Evolutionary conservation across 1,284 basidiomycete genomes (phyloP), one percentile per base, ranked within the genome.

Genomic region (Tilletiaria anomala): DNA sequence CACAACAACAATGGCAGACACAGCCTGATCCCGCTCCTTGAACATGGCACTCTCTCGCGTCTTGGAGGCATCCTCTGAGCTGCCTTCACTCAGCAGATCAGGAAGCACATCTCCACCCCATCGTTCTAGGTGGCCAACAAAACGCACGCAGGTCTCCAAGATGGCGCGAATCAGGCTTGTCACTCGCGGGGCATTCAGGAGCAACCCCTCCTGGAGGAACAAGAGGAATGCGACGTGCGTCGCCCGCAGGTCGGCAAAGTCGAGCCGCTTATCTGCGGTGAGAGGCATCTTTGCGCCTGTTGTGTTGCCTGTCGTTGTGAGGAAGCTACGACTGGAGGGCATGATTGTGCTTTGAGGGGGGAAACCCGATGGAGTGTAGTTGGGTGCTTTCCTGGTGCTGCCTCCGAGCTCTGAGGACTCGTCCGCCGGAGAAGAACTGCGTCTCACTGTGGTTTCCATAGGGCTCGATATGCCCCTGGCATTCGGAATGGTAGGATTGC

Each of bases 61-160:
- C 31, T 18, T 16, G 32, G 15, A 11, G 6, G 12, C 73, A 14
- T 69, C 71, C 3, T 70, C 75, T 81, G 61, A 56, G 79, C 82
- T 18, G 8, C 81, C 82, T 55, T 86, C 84, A 48, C 78, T 78
- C 31, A 88, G 68, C 32, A 88, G 70, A 0, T 80, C 82, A 8
- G 86, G 86, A 1, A 89, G 70, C 3, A 89, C 77, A 58, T 89
- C 84, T 0, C 84, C 86, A n/a, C 83, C 83, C 86, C 86, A 91
- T 36, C 84, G 71, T 67, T 88, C 85, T 0, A 88, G 76, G 45
- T 83, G 76, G 6, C 78, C 80, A 56, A 44, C 48, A 23, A 91
- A 85, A 6, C 78, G 74, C 60, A 83, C 82, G 62, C 84, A 89
- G 3, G 79, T 72, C 50, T 84, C 82, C 39, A 89, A 71, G 41